Percentiles rank a stretch among this genome's conserved stretches.
These are phyloP conservation scores for Aphanomyces astaci DNA, from an alignment of 352 stramenopile species.

Conservation along the genomic window DNA sequence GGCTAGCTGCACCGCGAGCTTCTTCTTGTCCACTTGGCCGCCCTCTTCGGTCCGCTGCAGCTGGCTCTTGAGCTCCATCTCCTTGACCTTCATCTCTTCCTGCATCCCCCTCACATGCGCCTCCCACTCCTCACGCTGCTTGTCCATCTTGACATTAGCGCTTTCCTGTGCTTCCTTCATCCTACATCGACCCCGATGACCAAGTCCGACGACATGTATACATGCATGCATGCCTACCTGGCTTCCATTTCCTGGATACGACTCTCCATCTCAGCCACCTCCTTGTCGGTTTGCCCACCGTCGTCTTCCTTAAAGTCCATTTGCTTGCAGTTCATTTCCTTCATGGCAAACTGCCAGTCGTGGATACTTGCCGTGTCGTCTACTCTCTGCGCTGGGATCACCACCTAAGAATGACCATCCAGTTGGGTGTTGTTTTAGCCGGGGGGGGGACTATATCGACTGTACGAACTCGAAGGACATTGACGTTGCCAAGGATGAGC, in stretches of 20 bases:
- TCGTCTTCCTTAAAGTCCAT: conserved; percentile 50
- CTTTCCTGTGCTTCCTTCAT: conserved; percentile 49
- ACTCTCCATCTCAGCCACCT: conserved; percentile 71
- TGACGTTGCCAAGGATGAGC: conserved; percentile 65
- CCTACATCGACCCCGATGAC: conserved; percentile 17
- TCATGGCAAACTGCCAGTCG: conserved; percentile 72
- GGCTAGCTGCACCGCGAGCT: conserved; percentile 60
- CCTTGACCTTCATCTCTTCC: conserved; percentile 64
- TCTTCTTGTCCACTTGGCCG: conserved; percentile 63
- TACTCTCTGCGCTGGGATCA: conserved; percentile 41
- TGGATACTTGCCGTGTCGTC: conserved; percentile 43
- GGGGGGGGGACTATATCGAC: no score
- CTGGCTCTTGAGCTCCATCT: conserved; percentile 62
- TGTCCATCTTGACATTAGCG: conserved; percentile 52
- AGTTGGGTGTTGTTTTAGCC: no score
- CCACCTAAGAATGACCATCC: conserved; percentile 39
- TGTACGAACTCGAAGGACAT: conserved; percentile 63
- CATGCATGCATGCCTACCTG: conserved; percentile 30
- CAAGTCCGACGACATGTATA: background rate
- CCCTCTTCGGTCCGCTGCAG: conserved; percentile 54
- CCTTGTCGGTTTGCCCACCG: conserved; percentile 47
- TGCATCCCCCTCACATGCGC: conserved; percentile 53
- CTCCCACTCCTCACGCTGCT: conserved; percentile 68
- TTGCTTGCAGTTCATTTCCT: conserved; percentile 73
- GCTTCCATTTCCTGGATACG: conserved; percentile 67